phyloP scores from a whole-genome alignment of 2,329 filamentous ascomycete species.

The Fusarium newnesense region DNA sequence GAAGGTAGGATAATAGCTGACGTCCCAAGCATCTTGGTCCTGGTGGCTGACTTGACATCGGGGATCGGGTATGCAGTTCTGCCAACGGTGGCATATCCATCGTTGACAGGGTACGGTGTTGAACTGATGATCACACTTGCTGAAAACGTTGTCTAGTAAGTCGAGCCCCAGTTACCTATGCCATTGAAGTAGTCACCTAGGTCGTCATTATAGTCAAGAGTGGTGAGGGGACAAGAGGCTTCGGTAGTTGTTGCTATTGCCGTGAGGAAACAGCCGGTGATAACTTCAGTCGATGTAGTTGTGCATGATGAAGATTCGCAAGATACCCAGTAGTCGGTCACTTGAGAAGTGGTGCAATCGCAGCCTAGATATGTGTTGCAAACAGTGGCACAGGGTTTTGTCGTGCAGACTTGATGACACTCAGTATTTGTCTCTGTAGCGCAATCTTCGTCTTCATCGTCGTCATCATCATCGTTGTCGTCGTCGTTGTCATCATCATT shows the following conservation, averaged over 20 bases:
- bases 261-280: slow-evolving; percentile 12
- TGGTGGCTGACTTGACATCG: not conserved
- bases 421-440: slow-evolving; percentile 25
- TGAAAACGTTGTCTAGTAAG: slow-evolving; percentile 5
- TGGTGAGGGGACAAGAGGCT: not conserved
- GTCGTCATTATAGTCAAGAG: not conserved
- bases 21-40: not conserved
- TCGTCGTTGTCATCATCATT: not conserved
- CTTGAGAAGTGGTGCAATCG: slow-evolving; percentile 14
- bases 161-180: not conserved
- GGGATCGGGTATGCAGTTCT: slow-evolving; percentile 8
- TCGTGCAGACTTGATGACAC: slow-evolving; percentile 21
- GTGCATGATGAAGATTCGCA: slow-evolving; percentile 11
- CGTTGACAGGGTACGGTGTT: not conserved
- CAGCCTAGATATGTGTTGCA: slow-evolving; percentile 24
- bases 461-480: not conserved
- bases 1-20: not conserved
- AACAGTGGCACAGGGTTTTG: slow-evolving; percentile 4
- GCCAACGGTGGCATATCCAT: slow-evolving; percentile 12
- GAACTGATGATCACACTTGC: not conserved
- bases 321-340: slow-evolving; percentile 25
- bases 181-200: not conserved
- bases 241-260: slow-evolving; percentile 12
- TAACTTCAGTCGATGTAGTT: not conserved
- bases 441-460: slow-evolving; percentile 10